Evolutionary conservation across 257 asterid species (phyloP), one percentile per base, ranked within the genome.

Genomic region (Leptodermis oblonga): DNA sequence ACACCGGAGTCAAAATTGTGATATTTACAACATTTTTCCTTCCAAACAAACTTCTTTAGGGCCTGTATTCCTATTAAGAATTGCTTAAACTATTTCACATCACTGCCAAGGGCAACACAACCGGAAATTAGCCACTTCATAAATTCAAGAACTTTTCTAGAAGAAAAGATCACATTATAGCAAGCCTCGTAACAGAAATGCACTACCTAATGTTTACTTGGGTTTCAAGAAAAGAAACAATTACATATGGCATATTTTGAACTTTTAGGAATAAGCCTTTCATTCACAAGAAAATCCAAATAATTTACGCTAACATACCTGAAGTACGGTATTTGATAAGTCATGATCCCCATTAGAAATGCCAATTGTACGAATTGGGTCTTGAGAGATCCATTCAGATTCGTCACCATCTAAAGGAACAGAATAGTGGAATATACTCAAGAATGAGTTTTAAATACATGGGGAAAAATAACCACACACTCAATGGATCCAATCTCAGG

Each of bases 331-430:
- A 73, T 67, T 83, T 71, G 85, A 84, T 59, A 93, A 78, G 82
- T 93, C 99, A 6, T 76, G 86, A 79, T 79, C 80, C 72, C 96
- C 97, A 64, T 93, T 88, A 48, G 89, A 89, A 78, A 3, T 51
- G 59, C 97, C 96, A 74, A 93, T 93, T 17, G 93, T 9, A 81
- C 75, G 87, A 60, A 82, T 65, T 65, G 85, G 55, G 63, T 78
- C 78, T 70, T 69, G 77, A 45, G 79, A 46, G 53, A 71, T 61
- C 95, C 88, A 81, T 46, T 87, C 97, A 60, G 89, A 70, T 65
- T 80, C 92, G 5, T 81, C 91, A 7, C 56, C 83, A 36, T 78
- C 97, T 87, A 73, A 69, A 69, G 22, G n/a, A 59, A 17, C 30
- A 73, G 52, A 28, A n/a, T n/a, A n/a, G n/a, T n/a, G n/a, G n/a